These are phyloP conservation scores for Papiliotrema flavescens DNA, from an alignment of 1,284 basidiomycete genomes.

Conservation along the genomic window DNA sequence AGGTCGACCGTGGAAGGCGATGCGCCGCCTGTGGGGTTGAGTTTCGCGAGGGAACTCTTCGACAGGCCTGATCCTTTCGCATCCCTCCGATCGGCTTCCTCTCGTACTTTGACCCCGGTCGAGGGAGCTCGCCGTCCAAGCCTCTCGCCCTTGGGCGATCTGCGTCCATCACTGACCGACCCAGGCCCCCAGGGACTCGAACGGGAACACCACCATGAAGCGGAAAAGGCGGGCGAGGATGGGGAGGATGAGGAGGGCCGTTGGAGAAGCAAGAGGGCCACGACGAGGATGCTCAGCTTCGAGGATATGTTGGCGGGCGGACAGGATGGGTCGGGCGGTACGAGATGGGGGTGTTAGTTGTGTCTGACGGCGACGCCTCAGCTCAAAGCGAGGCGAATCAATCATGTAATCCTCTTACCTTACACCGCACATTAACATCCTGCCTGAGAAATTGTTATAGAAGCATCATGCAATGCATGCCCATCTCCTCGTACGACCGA, in stretches of 20 bases:
- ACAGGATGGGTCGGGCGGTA: not conserved
- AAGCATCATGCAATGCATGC: too few species aligned
- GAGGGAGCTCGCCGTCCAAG: not conserved
- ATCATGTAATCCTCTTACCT: too few species aligned
- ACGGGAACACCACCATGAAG: too few species aligned
- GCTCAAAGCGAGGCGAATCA: too few species aligned
- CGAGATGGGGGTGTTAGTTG: too few species aligned
- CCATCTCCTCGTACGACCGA: too few species aligned
- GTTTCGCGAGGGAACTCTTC: not conserved
- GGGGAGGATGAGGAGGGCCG: not conserved
- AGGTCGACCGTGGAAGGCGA: not conserved
- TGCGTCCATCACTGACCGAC: not conserved
- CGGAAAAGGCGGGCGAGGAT: not conserved
- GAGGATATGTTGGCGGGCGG: slow-evolving; percentile 6
- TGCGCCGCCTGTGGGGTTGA: not conserved
- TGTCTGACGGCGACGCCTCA: too few species aligned
- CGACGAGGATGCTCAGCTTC: slow-evolving; percentile 4
- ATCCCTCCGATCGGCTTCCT: not conserved
- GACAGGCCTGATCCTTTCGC: not conserved
- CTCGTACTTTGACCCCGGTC: not conserved
- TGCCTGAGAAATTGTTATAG: too few species aligned
- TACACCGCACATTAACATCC: too few species aligned
- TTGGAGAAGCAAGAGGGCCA: not conserved
- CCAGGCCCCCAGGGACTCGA: not conserved
- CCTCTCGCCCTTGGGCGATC: not conserved